Conservation (phyloP, 352 stramenopile genomes). For the Phytophthora quininea region DNA sequence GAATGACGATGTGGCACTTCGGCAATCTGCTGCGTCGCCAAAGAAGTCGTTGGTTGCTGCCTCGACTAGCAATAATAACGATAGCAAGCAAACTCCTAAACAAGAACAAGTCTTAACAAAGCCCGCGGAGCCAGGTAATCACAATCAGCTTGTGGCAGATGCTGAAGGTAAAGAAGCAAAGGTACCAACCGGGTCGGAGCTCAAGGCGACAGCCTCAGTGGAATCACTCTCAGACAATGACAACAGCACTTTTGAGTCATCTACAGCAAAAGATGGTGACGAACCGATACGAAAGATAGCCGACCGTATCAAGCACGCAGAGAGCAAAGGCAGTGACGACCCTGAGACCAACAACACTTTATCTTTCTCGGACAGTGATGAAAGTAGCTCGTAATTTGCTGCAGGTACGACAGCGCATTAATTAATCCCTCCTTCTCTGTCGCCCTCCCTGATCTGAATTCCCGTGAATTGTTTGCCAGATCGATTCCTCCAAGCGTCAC, state of each 20-base stretch:
- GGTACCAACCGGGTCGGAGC: not conserved
- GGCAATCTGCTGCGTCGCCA: slow-evolving; percentile 24
- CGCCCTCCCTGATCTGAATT: too few species aligned
- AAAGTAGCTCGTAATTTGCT: slow-evolving; percentile 1
- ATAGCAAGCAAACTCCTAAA: not conserved
- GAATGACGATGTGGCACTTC: slow-evolving; percentile 52
- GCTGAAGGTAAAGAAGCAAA: not conserved
- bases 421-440: too few species aligned
- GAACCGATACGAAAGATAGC: not conserved
- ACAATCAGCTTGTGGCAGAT: not conserved
- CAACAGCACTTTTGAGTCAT: not conserved
- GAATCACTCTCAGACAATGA: not conserved
- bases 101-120: not conserved
- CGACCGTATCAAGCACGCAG: not conserved
- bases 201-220: not conserved
- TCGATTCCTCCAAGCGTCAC: too few species aligned
- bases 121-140: too few species aligned
- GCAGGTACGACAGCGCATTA: too few species aligned
- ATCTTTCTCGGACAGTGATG: slow-evolving; percentile 11
- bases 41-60: slow-evolving; percentile 5
- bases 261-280: not conserved
- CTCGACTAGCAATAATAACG: not conserved
- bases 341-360: slow-evolving; percentile 10
- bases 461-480: too few species aligned
- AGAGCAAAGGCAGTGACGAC: slow-evolving; percentile 18